phyloP scores from a whole-genome alignment of 2,329 filamentous ascomycete genomes.

The Didymella lethalis region DNA sequence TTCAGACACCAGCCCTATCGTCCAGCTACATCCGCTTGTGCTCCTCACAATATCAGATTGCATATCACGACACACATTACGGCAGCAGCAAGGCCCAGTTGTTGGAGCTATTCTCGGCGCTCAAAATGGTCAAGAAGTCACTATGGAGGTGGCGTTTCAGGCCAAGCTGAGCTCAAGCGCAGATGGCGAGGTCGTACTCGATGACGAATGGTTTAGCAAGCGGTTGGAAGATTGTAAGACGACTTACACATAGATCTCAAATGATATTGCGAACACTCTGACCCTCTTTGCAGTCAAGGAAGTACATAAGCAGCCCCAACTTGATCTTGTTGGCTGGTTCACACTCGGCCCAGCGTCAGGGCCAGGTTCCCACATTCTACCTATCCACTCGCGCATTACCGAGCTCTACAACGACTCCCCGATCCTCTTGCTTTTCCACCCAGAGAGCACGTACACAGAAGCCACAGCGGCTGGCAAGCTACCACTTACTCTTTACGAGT shows the following conservation, averaged over 20 bases:
- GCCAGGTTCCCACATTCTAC: conserved; percentile 71
- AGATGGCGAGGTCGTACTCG: conserved; percentile 68
- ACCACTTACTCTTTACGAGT: conserved; percentile 91
- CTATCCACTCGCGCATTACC: conserved; percentile 80
- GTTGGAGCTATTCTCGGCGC: conserved; percentile 90
- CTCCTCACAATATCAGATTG: conserved; percentile 97
- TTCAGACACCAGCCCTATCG: conserved; percentile 77
- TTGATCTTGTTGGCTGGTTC: conserved; percentile 91
- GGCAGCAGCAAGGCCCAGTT: conserved; percentile 76
- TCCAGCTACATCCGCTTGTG: conserved; percentile 90
- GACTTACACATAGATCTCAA: neutral
- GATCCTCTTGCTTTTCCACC: conserved; percentile 88
- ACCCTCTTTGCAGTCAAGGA: conserved; percentile 70
- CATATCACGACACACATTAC: conserved; percentile 87
- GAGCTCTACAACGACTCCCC: conserved; percentile 81
- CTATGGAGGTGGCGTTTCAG: conserved; percentile 92
- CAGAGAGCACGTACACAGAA: conserved; percentile 62
- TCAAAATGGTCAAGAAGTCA: conserved; percentile 88
- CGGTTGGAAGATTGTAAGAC: conserved; percentile 84
- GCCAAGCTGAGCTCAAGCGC: conserved; percentile 62
- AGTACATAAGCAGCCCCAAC: conserved; percentile 82
- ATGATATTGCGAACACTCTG: neutral
- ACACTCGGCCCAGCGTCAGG: conserved; percentile 77
- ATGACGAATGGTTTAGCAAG: conserved; percentile 75
- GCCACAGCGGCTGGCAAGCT: conserved; percentile 76